Base-by-base conservation (phyloP, 306 rosid species). In the Datisca glomerata region DNA sequence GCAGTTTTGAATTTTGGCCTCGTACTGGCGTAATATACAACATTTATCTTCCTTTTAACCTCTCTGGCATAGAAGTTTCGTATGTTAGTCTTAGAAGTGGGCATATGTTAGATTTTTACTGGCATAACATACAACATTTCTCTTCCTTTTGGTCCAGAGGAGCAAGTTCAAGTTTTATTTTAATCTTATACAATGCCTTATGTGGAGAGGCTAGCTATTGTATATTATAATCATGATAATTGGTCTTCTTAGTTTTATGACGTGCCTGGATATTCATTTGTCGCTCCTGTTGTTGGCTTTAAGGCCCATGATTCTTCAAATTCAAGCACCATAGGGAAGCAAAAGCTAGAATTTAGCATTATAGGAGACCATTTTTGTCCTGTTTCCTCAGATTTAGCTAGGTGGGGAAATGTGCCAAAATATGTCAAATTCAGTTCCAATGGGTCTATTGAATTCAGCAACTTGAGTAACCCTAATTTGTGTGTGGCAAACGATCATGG, bases 281-380 rank as follows among this genome's bases (percentile, higher is more conserved):
- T 83, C 21, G 65, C 93, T 44, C 94, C 97, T 32, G 78, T 83
- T 35, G 39, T 79, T 40, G 93, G 97, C 18, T 44, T 87, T 51
- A 25, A 34, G 49, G 72, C 63, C 32, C 83, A 71, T 33, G 72
- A 58, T 55, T 71, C 97, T 7, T n/a, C n/a, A n/a, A n/a, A n/a
- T n/a, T n/a, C n/a, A n/a, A n/a, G n/a, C n/a, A n/a, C n/a, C n/a
- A n/a, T n/a, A n/a, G n/a, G n/a, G n/a, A n/a, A n/a, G n/a, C n/a
- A n/a, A n/a, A n/a, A n/a, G n/a, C n/a, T n/a, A n/a, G n/a, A n/a
- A n/a, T n/a, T n/a, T n/a, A n/a, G n/a, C n/a, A n/a, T n/a, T n/a
- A n/a, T n/a, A n/a, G n/a, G n/a, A n/a, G n/a, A n/a, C n/a, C n/a
- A n/a, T n/a, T n/a, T n/a, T n/a, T n/a, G n/a, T n/a, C n/a, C n/a